Percentiles rank a stretch among this genome's conserved stretches.
These are phyloP conservation scores for Plasmodium fragile DNA, from an alignment of 169 alveolate genomes.

Conservation along the genomic window DNA sequence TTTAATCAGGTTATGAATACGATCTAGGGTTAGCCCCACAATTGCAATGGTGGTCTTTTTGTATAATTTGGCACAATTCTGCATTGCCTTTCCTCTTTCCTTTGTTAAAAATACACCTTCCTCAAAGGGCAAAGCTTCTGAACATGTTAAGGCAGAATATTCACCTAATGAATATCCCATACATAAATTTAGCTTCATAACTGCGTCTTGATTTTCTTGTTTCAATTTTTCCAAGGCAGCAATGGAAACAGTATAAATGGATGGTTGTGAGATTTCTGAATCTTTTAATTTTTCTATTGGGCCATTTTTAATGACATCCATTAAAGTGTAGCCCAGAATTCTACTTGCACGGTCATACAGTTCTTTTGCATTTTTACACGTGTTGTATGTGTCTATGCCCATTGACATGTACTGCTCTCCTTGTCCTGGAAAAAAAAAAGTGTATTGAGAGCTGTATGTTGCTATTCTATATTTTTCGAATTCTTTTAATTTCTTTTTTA, in stretches of 20 bases:
- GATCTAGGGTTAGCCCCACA: conserved; percentile 77
- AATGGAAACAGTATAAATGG: conserved; percentile 80
- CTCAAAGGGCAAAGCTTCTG: conserved; percentile 79
- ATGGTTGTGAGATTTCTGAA: conserved; percentile 80
- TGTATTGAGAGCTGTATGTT: conserved; percentile 57
- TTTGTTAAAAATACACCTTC: conserved; percentile 80
- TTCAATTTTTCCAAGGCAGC: conserved; percentile 79
- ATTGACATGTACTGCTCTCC: conserved; percentile 81
- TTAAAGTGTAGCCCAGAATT: conserved; percentile 78
- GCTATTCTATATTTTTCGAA: conserved; percentile 59
- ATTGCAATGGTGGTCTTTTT: conserved; percentile 77
- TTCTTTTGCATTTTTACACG: conserved; percentile 60
- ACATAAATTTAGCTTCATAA: conserved; percentile 50
- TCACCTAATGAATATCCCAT: conserved; percentile 84
- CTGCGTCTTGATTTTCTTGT: conserved; percentile 50
- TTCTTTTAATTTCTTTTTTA: conserved; percentile 49
- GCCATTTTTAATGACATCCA: conserved; percentile 78
- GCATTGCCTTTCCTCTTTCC: conserved; percentile 81
- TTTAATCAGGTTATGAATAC: conserved; percentile 53
- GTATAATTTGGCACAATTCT: conserved; percentile 72
- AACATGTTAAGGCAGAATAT: conserved; percentile 79
- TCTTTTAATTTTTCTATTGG: conserved; percentile 78
- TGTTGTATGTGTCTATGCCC: conserved; percentile 77
- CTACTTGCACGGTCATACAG: conserved; percentile 77
- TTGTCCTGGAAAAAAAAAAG: conserved; percentile 84